Evolutionary conservation across 371 early-diverging fungal genomes (phyloP).

Genomic region (Mucor ambiguus): DNA sequence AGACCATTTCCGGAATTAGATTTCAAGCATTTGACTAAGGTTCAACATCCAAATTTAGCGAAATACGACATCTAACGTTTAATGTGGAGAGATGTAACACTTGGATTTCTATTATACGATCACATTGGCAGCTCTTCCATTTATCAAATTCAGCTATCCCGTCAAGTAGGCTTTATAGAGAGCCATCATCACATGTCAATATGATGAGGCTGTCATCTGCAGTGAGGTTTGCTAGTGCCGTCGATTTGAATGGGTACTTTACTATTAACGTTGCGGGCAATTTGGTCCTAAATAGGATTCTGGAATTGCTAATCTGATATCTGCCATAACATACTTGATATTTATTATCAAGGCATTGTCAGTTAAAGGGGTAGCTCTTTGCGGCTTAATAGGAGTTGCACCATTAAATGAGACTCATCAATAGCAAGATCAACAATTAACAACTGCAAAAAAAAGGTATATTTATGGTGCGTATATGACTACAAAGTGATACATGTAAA

Average conservation of each 20-base stretch:
- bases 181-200: background rate
- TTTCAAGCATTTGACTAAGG: background rate
- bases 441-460: too few species aligned
- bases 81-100: background rate
- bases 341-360: background rate
- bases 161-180: background rate
- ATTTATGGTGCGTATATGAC: too few species aligned
- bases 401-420: too few species aligned
- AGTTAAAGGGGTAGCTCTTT: too few species aligned
- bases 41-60: background rate
- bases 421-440: too few species aligned
- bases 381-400: too few species aligned
- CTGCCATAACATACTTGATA: background rate
- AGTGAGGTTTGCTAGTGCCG: background rate
- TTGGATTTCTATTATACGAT: background rate
- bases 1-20: background rate
- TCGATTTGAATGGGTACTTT: background rate
- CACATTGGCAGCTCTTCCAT: background rate
- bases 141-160: background rate
- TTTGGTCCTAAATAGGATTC: background rate
- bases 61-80: background rate
- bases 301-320: background rate
- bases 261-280: background rate
- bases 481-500: too few species aligned
- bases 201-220: background rate